Evolutionary conservation across 2,329 filamentous ascomycete species (phyloP), one percentile per base, ranked within the genome.

Genomic region (Bipolaris zeicola): DNA sequence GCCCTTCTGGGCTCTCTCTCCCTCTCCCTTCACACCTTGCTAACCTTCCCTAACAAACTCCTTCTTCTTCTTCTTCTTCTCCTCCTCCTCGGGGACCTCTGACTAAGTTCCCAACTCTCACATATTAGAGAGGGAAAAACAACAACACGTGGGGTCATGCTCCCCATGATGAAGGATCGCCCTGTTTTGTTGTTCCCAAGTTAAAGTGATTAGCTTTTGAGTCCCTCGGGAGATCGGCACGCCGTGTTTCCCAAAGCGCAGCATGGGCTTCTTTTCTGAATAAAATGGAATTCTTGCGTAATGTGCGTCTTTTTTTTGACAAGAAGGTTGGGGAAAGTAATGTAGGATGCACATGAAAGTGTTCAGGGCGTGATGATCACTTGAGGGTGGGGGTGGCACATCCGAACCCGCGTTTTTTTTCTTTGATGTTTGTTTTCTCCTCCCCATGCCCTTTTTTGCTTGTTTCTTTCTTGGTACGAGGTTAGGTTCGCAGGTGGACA

Each of bases 71-170:
- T 16, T 1, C 22, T 24, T 1, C 22, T 24, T 3, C 22, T 6
- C 6, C 22, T 24, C 22, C 22, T 24, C 5, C 22, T 24, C 22
- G 5, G 22, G 1, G 22, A 24, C 26, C 26, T 5, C 26, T 26
- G 26, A 26, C 26, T 26, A 26, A 26, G 6, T 26, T 24, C 5
- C 26, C 26, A 7, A 11, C 10, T 11, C 1, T 28, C 10, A 28
- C 7, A 10, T 28, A 28, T 6, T 28, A 11, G 7, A 26, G 5
- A 31, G 62, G 58, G 20, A 20, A 20, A 20, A 55, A 55, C 16
- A 16, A 16, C 16, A 57, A 50, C 38, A 58, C 56, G 57, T 63
- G 62, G 62, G 57, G 50, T 51, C 50, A 18, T 26, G 36, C 51
- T 33, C 14, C 3, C 8, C 14, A 34, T 10, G 42, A 45, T 33